phyloP scores from a whole-genome alignment of 2,329 filamentous ascomycete genomes.

The Hymenoscyphus fructigenus region DNA sequence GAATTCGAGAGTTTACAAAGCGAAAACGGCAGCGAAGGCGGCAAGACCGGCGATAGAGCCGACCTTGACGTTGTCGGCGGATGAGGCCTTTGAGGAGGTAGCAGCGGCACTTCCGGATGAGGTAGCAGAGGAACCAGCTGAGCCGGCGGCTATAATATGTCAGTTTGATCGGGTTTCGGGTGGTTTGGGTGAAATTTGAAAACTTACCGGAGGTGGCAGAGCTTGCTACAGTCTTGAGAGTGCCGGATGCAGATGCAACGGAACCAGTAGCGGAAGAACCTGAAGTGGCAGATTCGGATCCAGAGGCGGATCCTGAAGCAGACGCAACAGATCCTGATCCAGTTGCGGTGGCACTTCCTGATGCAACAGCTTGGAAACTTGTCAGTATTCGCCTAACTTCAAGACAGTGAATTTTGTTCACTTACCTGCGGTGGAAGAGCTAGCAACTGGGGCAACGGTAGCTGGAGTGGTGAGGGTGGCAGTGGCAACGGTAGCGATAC shows the following conservation, averaged over 20 bases:
- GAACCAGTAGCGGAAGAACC: neutral
- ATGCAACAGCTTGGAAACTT: too few species aligned
- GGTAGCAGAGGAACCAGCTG: neutral
- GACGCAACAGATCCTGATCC: neutral
- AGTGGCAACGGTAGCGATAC: constrained; percentile 6
- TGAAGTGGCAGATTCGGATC: constrained; percentile 1
- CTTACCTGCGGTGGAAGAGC: neutral
- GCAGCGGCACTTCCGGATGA: constrained; percentile 2
- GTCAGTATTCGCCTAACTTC: too few species aligned
- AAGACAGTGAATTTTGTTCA: too few species aligned
- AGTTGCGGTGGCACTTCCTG: neutral
- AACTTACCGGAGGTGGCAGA: neutral
- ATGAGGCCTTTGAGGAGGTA: constrained; percentile 6
- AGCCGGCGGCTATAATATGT: neutral
- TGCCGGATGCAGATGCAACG: neutral
- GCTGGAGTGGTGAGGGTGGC: constrained; percentile 3
- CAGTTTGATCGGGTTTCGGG: too few species aligned
- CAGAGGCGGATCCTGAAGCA: constrained; percentile 1
- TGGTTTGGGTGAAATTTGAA: too few species aligned
- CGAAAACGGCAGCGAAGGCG: constrained; percentile 18
- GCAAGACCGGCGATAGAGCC: constrained; percentile 17
- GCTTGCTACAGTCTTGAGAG: neutral
- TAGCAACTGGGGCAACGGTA: neutral
- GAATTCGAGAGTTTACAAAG: constrained; percentile 14
- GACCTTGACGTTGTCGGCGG: constrained; percentile 13